Base-by-base conservation (phyloP, 2,329 filamentous ascomycete genomes). In the Pseudogymnoascus sp. region DNA sequence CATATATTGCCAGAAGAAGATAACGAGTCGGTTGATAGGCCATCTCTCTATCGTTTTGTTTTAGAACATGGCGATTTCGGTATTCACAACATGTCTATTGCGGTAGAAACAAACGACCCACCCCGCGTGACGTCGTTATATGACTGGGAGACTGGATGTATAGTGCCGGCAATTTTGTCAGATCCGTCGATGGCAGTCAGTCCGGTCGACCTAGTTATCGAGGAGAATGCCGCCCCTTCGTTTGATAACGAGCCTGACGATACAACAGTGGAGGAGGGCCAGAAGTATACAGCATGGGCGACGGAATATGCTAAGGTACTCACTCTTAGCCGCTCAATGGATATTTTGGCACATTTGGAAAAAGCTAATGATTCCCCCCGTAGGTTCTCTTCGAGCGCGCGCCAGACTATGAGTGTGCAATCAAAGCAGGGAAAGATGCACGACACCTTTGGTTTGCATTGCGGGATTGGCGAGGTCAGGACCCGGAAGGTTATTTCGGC, bases 11-110 rank as follows among this genome's bases (percentile, higher is more conserved):
- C 63, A 59, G 28, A 7, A 64, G 66, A 64, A 18, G 60, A 61
- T 8, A 8, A 38, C 14, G 37, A 16, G 37, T 16, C 37, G 6
- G 37, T 6, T 53, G 59, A 65, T 40, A 42, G 64, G 63, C 59
- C 56, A 40, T 63, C 62, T 63, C 38, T 73, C 6, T 74, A 74
- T 64, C 71, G 69, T 18, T 66, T 73, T n/a, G 73, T 75, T 60
- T 68, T 75, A 21, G 70, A 75, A 3, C 72, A 75, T 59, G 72
- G 72, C 12, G 72, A 75, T 64, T 75, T 72, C 65, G 73, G 73
- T 42, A 70, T 73, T 44, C 71, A 75, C 63, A 75, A 73, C 56
- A 72, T 70, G 68, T 69, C 69, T 3, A 67, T 71, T 38, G 63
- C 60, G 44, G 64, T 65, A 28, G 67, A 71, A 61, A 61, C 34